These are phyloP conservation scores for Xerocomellus amylosporus DNA, from an alignment of 768 basidiomycete species.

Conservation along the genomic window DNA sequence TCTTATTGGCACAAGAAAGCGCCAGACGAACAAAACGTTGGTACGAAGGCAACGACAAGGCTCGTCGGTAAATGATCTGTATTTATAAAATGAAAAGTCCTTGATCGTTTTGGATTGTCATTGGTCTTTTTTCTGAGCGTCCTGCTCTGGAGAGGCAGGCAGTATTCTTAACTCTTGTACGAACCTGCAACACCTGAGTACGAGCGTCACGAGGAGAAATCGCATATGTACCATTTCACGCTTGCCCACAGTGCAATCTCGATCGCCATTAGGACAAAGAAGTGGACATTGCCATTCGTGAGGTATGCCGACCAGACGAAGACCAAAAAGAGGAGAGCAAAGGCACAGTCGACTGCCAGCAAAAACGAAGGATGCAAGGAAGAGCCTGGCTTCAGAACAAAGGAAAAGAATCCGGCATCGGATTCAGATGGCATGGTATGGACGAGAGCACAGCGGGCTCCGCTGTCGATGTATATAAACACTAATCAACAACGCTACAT, in stretches of 20 bases:
- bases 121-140: slow-evolving; percentile 24
- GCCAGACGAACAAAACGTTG: slow-evolving; percentile 73
- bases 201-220: background rate
- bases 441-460: background rate
- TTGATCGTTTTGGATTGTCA: slow-evolving; percentile 9
- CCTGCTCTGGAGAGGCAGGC: slow-evolving; percentile 20
- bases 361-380: slow-evolving; percentile 72
- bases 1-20: slow-evolving; percentile 81
- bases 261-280: slow-evolving; percentile 63
- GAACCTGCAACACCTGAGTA: slow-evolving; percentile 47
- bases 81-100: background rate
- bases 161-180: slow-evolving; percentile 56
- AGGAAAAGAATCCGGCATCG: slow-evolving; percentile 44
- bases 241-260: slow-evolving; percentile 72
- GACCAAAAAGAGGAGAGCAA: slow-evolving; percentile 55
- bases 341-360: slow-evolving; percentile 58
- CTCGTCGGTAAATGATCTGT: slow-evolving; percentile 39
- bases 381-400: slow-evolving; percentile 71
- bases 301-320: slow-evolving; percentile 56
- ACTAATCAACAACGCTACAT: slow-evolving; percentile 13
- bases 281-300: slow-evolving; percentile 64
- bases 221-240: slow-evolving; percentile 65
- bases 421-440: slow-evolving; percentile 21
- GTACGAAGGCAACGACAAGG: slow-evolving; percentile 73
- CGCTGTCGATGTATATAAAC: slow-evolving; percentile 12